phyloP scores from a whole-genome alignment of 306 rosid species.

The Crotalaria pallida region DNA sequence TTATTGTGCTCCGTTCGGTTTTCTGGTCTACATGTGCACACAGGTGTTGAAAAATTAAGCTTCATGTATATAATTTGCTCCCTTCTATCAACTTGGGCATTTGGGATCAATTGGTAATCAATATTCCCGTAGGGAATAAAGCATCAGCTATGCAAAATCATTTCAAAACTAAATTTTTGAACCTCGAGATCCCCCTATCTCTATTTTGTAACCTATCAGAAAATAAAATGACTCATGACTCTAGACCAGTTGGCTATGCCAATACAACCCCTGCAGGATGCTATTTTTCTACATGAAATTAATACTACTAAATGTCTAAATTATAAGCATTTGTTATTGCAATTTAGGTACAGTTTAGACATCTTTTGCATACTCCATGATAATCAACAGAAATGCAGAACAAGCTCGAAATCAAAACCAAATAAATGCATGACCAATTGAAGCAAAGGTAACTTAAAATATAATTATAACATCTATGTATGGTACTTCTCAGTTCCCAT shows the following conservation, averaged over 20 bases:
- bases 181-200: background rate
- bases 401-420: background rate
- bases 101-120: background rate
- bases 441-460: background rate
- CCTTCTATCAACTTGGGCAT: background rate
- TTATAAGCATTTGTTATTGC: background rate
- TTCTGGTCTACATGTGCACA: background rate
- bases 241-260: background rate
- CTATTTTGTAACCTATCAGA: background rate
- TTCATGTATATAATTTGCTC: background rate
- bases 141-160: background rate
- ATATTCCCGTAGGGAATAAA: background rate
- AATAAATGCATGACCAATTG: background rate
- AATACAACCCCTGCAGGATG: background rate
- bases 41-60: background rate
- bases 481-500: constrained; percentile 3
- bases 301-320: no score
- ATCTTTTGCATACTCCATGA: background rate
- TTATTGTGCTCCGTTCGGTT: background rate
- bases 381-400: constrained; percentile 2
- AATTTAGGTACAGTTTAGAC: constrained; percentile 1
- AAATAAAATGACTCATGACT: background rate
- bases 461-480: background rate
- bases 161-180: background rate
- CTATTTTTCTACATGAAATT: background rate